A percentile compares a stretch with the other conserved stretches of the same genome.
Evolutionary conservation across 176 grass and related monocot species (phyloP).

Genomic region (Oryza nivara): DNA sequence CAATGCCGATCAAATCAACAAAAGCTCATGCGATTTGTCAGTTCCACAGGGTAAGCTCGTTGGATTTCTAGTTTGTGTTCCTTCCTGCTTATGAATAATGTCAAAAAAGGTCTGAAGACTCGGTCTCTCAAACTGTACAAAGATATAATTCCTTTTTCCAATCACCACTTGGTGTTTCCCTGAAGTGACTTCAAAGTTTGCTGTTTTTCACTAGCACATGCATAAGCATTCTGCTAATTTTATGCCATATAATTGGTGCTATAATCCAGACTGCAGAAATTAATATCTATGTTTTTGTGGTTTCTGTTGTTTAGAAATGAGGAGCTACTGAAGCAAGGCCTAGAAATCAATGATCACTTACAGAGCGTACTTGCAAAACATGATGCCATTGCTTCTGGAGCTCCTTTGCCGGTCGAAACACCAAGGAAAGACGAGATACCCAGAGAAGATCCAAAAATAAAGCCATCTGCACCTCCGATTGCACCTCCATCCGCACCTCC

Average conservation of each 20-base stretch:
- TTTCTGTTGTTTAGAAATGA: constrained; percentile 66
- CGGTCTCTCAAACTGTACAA: neutral
- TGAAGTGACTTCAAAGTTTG: neutral
- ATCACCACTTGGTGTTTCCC: neutral
- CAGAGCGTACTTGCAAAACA: constrained; percentile 78
- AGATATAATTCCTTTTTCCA: neutral
- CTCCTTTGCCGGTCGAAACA: constrained; percentile 46
- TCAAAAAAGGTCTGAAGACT: neutral
- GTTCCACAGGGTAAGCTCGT: constrained; percentile 67
- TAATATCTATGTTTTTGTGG: constrained; percentile 7
- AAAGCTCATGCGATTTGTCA: constrained; percentile 72
- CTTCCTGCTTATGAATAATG: neutral
- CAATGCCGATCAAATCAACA: constrained; percentile 79
- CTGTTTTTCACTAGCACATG: neutral
- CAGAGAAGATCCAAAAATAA: constrained; percentile 39
- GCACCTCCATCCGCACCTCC: constrained; percentile 30
- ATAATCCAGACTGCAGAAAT: constrained; percentile 13
- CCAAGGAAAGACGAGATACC: constrained; percentile 39
- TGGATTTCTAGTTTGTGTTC: neutral
- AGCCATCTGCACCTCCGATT: constrained; percentile 31
- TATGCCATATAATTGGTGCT: constrained; percentile 1
- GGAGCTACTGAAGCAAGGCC: constrained; percentile 70
- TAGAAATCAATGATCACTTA: constrained; percentile 80
- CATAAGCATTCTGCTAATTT: neutral
- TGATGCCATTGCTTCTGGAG: constrained; percentile 74